Evolutionary conservation across 2,329 filamentous ascomycete species (phyloP).

Genomic region (Fusarium floridanum): DNA sequence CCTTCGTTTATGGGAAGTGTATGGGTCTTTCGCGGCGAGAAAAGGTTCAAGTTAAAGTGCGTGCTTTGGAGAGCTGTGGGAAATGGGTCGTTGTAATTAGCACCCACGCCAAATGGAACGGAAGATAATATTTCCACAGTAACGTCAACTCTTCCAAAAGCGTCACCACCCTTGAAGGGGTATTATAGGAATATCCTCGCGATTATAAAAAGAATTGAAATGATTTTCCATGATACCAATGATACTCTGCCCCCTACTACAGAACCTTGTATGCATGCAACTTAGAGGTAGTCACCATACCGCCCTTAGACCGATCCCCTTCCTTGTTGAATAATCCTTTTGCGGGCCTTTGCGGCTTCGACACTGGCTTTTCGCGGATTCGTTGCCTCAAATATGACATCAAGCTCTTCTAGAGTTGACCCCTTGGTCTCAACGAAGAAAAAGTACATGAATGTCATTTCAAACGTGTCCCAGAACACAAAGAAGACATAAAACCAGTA

Average conservation of each 20-base stretch:
- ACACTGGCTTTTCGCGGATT: conserved; percentile 24
- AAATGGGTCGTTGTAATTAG: neutral
- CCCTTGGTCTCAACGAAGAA: conserved; percentile 24
- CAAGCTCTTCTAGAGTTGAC: conserved; percentile 19
- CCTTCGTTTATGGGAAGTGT: too few relatives aligned
- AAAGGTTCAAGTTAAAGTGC: neutral
- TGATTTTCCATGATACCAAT: neutral
- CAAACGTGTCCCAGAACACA: conserved; percentile 23
- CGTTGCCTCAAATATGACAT: conserved; percentile 19
- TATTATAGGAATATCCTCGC: neutral
- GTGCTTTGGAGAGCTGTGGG: neutral
- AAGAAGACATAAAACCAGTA: conserved; percentile 26
- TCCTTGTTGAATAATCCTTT: conserved; percentile 9
- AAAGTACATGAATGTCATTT: conserved; percentile 22
- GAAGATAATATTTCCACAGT: neutral
- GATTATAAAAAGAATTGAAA: neutral
- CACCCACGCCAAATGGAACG: neutral
- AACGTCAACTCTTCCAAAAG: neutral
- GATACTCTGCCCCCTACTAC: neutral
- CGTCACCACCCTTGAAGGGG: neutral
- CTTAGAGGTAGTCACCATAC: too few relatives aligned
- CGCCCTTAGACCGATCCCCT: neutral
- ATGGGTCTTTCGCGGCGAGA: neutral
- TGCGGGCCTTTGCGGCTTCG: conserved; percentile 15
- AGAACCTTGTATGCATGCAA: too few relatives aligned